Evolutionary conservation across 139 green algal species (phyloP).

Genomic region (Closterium sp.): DNA sequence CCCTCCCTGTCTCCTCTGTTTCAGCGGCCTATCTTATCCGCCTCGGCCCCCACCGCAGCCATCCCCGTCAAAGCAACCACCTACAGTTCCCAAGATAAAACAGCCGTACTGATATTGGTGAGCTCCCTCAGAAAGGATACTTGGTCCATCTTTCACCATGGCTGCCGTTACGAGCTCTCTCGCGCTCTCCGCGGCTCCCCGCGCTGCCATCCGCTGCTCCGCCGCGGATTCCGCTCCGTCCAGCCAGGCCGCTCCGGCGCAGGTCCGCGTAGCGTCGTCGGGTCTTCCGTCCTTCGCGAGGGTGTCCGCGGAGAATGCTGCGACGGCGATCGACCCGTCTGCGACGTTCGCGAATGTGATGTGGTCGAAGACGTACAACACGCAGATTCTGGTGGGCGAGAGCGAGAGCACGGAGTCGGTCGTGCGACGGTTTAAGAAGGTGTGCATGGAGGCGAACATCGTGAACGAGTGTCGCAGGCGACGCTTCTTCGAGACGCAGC

Average conservation of each 20-base stretch:
- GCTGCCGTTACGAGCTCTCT: background rate
- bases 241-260: background rate
- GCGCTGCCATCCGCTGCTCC: background rate
- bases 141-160: background rate
- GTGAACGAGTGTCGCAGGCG: slow-evolving; percentile 46
- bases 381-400: slow-evolving; percentile 51
- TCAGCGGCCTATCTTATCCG: too few relatives aligned
- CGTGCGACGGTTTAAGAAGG: slow-evolving; percentile 41
- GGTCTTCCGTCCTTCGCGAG: background rate
- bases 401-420: slow-evolving; percentile 49
- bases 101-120: background rate
- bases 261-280: background rate
- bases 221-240: background rate
- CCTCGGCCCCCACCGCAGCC: background rate
- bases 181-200: background rate
- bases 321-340: slow-evolving; percentile 15
- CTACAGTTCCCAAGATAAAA: background rate
- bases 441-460: slow-evolving; percentile 40
- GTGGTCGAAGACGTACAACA: slow-evolving; percentile 31
- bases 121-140: background rate
- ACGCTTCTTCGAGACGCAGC: slow-evolving; percentile 51
- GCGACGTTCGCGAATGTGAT: slow-evolving; percentile 28
- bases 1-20: too few relatives aligned
- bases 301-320: background rate
- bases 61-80: background rate